Evolutionary conservation across 805 yeast species (phyloP), one percentile per base, ranked within the genome.

Genomic region (Limtongia smithiae): DNA sequence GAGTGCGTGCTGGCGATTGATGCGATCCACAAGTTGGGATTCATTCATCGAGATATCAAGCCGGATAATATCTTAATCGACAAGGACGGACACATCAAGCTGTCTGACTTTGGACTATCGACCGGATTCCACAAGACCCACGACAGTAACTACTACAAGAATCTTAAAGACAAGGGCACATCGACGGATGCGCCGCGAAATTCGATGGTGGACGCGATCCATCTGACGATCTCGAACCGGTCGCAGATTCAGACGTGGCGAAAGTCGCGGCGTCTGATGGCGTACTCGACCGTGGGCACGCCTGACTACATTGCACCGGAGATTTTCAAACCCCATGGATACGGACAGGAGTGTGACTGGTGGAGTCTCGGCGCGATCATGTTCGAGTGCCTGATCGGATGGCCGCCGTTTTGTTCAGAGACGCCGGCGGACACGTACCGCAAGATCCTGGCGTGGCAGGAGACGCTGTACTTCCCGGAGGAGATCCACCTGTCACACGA

Each of bases 321-420:
- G 65, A 90, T 89, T 53, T 89, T 89, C 62, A 74, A 87, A 41
- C 88, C 88, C 61, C 93, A 89, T 70, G 97, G 97, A 4, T 89
- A 89, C 68, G 95, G 96, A 11, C 95, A 88, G 69, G 96, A 89
- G 65, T 89, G 97, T 70, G 97, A 89, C 68, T 89, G 97, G 97
- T 89, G 97, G 97, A 85, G 95, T 7, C 70, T 89, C 38, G 97
- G 97, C 27, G 95, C 96, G 1, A 89, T 89, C 64, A 90, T 89
- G 97, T 89, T 84, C 68, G 97, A 89, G 74, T 89, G 97, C 71
- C 71, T 89, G 54, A 85, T 89, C 52, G 97, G 97, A 28, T 89
- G 96, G 95, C 96, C 97, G 22, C 97, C 97, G 40, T 89, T 89
- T 68, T 89, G 96, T 70, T 82, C 93, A 0, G 96, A 89, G 62